Evolutionary conservation across 345 rosid genomes (phyloP), one percentile per base, ranked within the genome.

Genomic region (Moricandia arvensis): DNA sequence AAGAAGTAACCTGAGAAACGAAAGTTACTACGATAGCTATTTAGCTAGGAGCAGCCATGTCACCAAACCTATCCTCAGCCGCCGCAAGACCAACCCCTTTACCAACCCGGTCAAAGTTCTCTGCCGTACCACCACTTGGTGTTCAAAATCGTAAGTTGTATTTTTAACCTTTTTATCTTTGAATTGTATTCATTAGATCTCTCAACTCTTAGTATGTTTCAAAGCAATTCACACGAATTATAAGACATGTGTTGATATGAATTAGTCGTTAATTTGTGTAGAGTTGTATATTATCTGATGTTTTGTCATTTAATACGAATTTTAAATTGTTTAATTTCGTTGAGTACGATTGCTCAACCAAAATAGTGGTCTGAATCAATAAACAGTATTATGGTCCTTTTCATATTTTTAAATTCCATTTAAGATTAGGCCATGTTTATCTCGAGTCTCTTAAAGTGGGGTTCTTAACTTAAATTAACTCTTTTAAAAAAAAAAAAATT

Each of bases 1-100:
- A 34, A 9, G 41, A 60, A 31, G 13, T 31, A 31, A 60, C 43
- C 15, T 60, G 13, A 8, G 65, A 7, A 15, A 60, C 38, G 63
- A 15, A 30, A 59, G 0, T 64, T 67, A 29, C 21, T 12, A 35
- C 0, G 15, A 21, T 18, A 41, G 31, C 54, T 70, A 63, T 43
- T 53, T 45, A 55, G 49, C 29, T 62, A 76, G 3, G 5, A 63
- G 10, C 1, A 54, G 57, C 30, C 70, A 30, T 0, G 59, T 63
- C 66, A 76, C n/a, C 10, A 55, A 41, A 9, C 55, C 6, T 62
- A 76, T 69, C 70, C 63, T 13, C 35, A 69, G 75, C 75, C 47
- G 69, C 13, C 79, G 27, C 26, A 37, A 4, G 47, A 75, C 35
- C 79, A 75, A 62, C 29, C 37, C 29, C 30, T 41, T 41, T 4